Evolutionary conservation across 1,139 yeast species (phyloP), one percentile per base, ranked within the genome.

Genomic region (Suhomyces kunorum): DNA sequence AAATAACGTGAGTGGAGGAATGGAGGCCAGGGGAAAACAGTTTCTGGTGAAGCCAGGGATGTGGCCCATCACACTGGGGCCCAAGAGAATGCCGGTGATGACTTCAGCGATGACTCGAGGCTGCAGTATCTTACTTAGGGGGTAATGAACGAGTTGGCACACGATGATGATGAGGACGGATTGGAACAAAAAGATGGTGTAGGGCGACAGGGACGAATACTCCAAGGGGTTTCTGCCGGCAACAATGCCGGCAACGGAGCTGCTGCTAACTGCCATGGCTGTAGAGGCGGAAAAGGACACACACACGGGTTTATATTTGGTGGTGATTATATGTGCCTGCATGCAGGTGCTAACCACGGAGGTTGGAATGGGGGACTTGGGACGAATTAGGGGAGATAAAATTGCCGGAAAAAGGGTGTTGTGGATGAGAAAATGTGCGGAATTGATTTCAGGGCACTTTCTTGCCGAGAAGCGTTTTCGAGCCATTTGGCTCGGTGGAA

Each of bases 51-150:
- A 85, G 43, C 76, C 66, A 0, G 88, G 88, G 27, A 83, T 76
- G 38, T 74, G 78, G 3, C 92, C 94, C 65, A 86, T 61, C 1
- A 77, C 90, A 1, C 79, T 62, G 1, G 88, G 88, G 0, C 90
- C 90, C 39, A 86, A 61, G 1, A 85, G 51, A 35, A 86, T 81
- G 14, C 94, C 95, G 1, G 87, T 71, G 12, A 85, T 68, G 39
- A 85, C 92, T 54, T 85, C 94, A 6, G 89, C 86, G 40, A 85
- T 83, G 30, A 85, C 94, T 42, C 80, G 70, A 0, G 94, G 95
- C 56, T 86, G 92, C 49, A 78, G 79, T 30, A 85, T 55, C 45
- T 61, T 71, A 8, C 79, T 68, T 17, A 85, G 61, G 0, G 89
- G 87, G 35, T 68, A 64, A 52, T 83, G 81, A 5, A 85, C 52